Base-by-base conservation (phyloP, 192 early-diverging fungal species). In the Backusella psychrophila region DNA sequence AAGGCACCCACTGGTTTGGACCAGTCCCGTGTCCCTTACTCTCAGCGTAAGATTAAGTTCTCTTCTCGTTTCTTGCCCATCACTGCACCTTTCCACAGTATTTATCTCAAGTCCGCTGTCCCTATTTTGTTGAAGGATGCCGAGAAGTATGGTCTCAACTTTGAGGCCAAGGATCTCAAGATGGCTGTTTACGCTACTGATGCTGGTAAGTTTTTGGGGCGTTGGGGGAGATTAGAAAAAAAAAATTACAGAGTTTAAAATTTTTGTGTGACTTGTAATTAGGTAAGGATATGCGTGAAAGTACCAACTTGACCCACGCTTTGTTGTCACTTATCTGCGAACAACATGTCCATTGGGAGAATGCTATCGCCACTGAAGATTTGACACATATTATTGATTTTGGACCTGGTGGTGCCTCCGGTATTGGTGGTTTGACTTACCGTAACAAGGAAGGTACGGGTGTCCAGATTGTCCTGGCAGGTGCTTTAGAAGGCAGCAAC, bases 371-470 rank as follows among this genome's bases (percentile, higher is more conserved):
- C 26, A 81, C 80, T 36, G 80, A 83, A 9, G 84, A 84, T 69
- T 85, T 89, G 75, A 95, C 96, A 11, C 97, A 99, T 83, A 89
- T 97, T 21, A 87, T 99, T 29, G 97, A 99, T 83, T 99, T 97
- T 85, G 96, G 97, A 17, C 94, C 96, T 0, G 95, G 94, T 38
- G 94, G 94, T 12, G 75, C 91, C 9, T 89, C 89, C 4, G 96
- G 96, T 15, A 92, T 98, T 77, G 96, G 95, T 38, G 81, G 86
- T 53, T 81, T 97, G 73, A 95, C 95, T 21, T 86, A 91, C 83
- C 90, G 92, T 63, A 96, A 95, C 87, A 90, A 93, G 80, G 94
- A 96, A 72, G 97, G 97, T 69, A 85, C 88, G 29, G 97, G 97
- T 72, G 90, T 82, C 70, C 75, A 89, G 78, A 87, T 93, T 75